Evolutionary conservation across 495 filamentous ascomycete genomes (phyloP), one percentile per base, ranked within the genome.

Genomic region (Aspergillus carlsbadensis): DNA sequence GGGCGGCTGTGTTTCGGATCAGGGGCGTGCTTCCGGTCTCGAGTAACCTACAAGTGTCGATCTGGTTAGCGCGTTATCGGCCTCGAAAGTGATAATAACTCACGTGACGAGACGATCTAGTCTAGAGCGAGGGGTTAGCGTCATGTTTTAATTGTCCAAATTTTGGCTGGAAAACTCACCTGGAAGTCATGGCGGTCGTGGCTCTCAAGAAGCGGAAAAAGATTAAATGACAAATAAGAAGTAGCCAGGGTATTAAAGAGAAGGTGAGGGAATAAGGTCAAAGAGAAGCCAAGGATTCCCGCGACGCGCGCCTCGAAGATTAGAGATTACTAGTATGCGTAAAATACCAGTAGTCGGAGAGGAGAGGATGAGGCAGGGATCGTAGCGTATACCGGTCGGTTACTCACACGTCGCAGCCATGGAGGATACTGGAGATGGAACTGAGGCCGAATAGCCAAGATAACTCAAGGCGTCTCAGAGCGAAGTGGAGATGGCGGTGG

Each of bases 21-120:
- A 98, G 76, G 64, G 86, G 85, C 54, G 93, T 98, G 71, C 92
- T 96, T 61, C 94, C 94, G 34, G 92, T 96, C 80, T 98, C 95
- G 42, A 98, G 84, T 64, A 98, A 82, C 40, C 94, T 97, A 64
- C 57, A 33, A 56, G 35, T 47, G n/a, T 57, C 54, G 53, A 60
- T 63, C 21, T 58, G 58, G 66, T 75, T 52, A 79, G 69, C 68
- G 17, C 2, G 15, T 17, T 43, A 10, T 6, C 7, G 15, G 35
- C 11, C 15, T 18, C 14, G 37, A 10, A 42, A 56, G 31, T 62
- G 51, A 58, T 37, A 44, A 58, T 31, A 36, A 86, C 91, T 86
- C 81, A 96, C 91, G 90, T 96, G 81, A 96, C 91, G 64, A 96
- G 82, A 68, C 91, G 88, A 76, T 95, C 91, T 67, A 95, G 85